A percentile compares a stretch with the other conserved stretches of the same genome.
These are phyloP conservation scores for Enterospora canceri DNA, from an alignment of 371 early-diverging fungal genomes.

Conservation along the genomic window DNA sequence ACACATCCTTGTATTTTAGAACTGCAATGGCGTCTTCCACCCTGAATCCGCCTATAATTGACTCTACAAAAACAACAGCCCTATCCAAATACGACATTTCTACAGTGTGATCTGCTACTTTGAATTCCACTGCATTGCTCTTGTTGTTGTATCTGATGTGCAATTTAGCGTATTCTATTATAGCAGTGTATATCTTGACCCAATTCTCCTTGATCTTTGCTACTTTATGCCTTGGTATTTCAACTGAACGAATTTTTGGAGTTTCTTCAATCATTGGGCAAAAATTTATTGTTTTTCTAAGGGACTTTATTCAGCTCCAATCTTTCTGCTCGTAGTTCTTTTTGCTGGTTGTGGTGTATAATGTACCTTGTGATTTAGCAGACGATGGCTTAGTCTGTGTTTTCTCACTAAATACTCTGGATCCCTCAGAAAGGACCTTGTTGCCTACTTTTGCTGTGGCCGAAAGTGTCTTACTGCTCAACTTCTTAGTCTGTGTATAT, in stretches of 20 bases:
- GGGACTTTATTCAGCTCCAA: neutral
- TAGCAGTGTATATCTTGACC: conserved; percentile 92
- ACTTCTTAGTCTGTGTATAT: neutral
- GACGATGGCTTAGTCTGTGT: too few relatives aligned
- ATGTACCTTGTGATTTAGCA: neutral
- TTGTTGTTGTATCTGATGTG: conserved; percentile 86
- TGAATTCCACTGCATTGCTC: conserved; percentile 72
- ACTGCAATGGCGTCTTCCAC: conserved; percentile 75
- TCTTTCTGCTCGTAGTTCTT: neutral
- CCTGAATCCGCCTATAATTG: conserved; percentile 86
- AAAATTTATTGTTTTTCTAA: neutral
- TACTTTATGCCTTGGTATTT: conserved; percentile 73
- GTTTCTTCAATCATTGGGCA: too few relatives aligned
- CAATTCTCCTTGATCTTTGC: conserved; percentile 79
- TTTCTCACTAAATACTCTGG: too few relatives aligned
- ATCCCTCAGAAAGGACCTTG: neutral
- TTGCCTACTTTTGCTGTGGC: neutral
- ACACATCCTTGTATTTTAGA: conserved; percentile 65
- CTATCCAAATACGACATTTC: conserved; percentile 68
- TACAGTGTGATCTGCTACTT: conserved; percentile 57
- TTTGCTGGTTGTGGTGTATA: neutral
- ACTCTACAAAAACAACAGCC: conserved; percentile 63
- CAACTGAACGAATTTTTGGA: conserved; percentile 15
- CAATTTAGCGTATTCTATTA: conserved; percentile 84
- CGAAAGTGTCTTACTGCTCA: neutral